Base-by-base conservation (phyloP, 2,329 filamentous ascomycete species). In the Penicillium sp. region DNA sequence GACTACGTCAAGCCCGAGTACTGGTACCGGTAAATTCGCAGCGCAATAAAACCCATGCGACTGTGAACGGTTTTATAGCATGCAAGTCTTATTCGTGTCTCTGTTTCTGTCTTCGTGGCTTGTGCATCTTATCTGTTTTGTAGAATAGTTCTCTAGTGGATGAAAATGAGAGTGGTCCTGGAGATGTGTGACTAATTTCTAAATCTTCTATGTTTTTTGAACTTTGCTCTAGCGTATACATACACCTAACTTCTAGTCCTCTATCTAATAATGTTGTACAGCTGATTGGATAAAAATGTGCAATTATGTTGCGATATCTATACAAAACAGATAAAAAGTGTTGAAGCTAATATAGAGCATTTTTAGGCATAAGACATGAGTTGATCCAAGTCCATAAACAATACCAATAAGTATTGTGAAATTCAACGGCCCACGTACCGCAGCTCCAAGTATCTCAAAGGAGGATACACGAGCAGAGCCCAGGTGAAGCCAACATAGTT, bases 1-100 rank as follows among this genome's bases (percentile, higher is more conserved):
- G 90, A 99, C 84, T 98, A 85, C 80, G 87, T 99, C 80, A 92
- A 90, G 86, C 91, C 93, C 60, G 87, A 97, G 76, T 99, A 98
- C 85, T 87, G 87, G 83, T 96, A 93, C 73, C 72, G 73, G 74
- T 80, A 76, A 73, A 75, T 70, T 52, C 44, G 55, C 50, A 46
- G 47, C 55, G 35, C 52, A 49, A 26, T 45, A 60, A 59, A 54
- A 48, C 45, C 52, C 43, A 22, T 53, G 47, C 52, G 58, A 63
- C 61, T 24, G 55, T 65, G 48, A 64, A 60, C 57, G 58, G 57
- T 48, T 48, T 35, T 50, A 46, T 58, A 59, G 55, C 54, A 49
- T 49, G 55, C 57, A 48, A 58, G 47, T 57, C 57, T 41, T 41
- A 35, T 48, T 48, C 51, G 43, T 65, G 57, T 62, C 19, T 41